Evolutionary conservation across 305 asterid species (phyloP), one percentile per base, ranked within the genome.

Genomic region (Solanum aculeatissimum): DNA sequence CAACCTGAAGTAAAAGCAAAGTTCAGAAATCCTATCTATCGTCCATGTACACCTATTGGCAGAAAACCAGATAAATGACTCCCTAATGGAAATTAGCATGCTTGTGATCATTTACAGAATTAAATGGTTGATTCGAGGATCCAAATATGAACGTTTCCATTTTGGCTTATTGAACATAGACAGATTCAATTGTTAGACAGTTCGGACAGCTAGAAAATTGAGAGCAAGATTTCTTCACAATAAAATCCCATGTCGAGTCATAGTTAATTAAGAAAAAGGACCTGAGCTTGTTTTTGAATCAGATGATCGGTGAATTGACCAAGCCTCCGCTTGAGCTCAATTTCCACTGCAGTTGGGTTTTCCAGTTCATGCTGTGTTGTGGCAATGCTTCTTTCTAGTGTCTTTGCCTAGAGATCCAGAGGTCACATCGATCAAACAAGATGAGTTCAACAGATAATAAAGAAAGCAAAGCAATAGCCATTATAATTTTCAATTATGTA

Each of bases 231-330:
- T 19, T 63, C 68, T 53, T 62, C 15, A 7, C 35, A 25, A 62
- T 19, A n/a, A 71, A 29, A 23, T 74, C 15, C 81, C 68, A 29
- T 14, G 49, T 16, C 32, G n/a, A 15, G 58, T 18, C 13, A 7
- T 45, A 45, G 47, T 54, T 43, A 18, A 19, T 45, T 63, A 51
- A 55, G 84, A 83, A 81, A 71, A 86, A 80, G 68, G 57, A 96
- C 99, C 98, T 95, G 98, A 87, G 98, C 95, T 91, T 96, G 99
- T 90, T 95, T 96, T 92, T 93, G 98, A 90, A 96, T 96, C 89
- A 96, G 88, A 90, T 93, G 97, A 90, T 96, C 98, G 19, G 99
- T 95, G 86, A 96, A 91, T 90, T 91, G 98, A 88, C 91, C 87
- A 85, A 95, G 99, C 92, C 97, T 93, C 86, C 91, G 95, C 93